Percentiles rank a stretch among this genome's conserved stretches.
Evolutionary conservation across 441 rosid genomes (phyloP).

Genomic region (Populus hybrid): DNA sequence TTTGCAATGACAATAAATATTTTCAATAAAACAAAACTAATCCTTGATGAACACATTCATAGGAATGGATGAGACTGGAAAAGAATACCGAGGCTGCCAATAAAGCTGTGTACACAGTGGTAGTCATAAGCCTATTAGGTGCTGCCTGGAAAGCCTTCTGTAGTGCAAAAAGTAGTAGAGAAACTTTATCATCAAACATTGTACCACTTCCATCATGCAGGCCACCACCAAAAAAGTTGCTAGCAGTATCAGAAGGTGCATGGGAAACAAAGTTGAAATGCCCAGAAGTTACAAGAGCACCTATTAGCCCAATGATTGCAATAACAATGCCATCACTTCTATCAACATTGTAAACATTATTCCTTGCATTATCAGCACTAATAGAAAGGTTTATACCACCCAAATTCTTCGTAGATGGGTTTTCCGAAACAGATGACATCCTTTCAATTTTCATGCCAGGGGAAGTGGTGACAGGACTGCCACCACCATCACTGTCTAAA

Average conservation of each 20-base stretch:
- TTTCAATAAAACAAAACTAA: neutral
- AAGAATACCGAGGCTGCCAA: slow-evolving; percentile 69
- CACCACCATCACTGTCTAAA: slow-evolving; percentile 33
- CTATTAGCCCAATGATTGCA: slow-evolving; percentile 83
- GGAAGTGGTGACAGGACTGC: slow-evolving; percentile 39
- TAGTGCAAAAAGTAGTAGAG: slow-evolving; percentile 89
- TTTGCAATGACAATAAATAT: neutral
- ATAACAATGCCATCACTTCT: slow-evolving; percentile 88
- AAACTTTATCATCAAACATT: slow-evolving; percentile 95
- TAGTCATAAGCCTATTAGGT: slow-evolving; percentile 88
- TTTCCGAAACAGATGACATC: slow-evolving; percentile 64
- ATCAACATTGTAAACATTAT: slow-evolving; percentile 87
- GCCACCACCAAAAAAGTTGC: slow-evolving; percentile 62
- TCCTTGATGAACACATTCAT: neutral
- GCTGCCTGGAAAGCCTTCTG: slow-evolving; percentile 95
- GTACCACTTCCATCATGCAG: slow-evolving; percentile 71
- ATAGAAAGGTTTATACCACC: slow-evolving; percentile 97
- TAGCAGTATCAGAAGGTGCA: slow-evolving; percentile 52
- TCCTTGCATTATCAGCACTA: slow-evolving; percentile 95
- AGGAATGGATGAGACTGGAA: neutral
- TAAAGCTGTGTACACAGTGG: slow-evolving; percentile 81
- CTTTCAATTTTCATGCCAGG: slow-evolving; percentile 45
- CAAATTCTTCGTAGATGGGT: slow-evolving; percentile 47
- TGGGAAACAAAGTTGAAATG: slow-evolving; percentile 65
- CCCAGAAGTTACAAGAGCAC: slow-evolving; percentile 82